Evolutionary conservation across 225 moss, liverwort and hornwort species (phyloP).

Genomic region (Ulota crispa): DNA sequence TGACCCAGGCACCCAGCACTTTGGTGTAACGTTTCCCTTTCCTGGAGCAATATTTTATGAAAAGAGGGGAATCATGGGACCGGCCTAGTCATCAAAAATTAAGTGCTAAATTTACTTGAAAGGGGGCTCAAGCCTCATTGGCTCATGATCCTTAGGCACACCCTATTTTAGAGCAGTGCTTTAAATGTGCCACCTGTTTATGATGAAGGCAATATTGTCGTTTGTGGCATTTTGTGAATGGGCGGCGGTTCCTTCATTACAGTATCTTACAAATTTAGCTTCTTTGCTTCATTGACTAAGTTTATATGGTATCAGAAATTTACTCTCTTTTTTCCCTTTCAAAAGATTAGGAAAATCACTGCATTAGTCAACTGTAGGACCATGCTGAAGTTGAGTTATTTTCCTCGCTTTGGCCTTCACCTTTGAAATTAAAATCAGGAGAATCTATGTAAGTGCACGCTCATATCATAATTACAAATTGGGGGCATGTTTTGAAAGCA

Average conservation of each 20-base stretch:
- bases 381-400: not conserved
- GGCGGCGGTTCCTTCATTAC: not conserved
- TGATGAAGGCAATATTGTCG: not conserved
- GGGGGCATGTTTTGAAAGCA: too few species aligned
- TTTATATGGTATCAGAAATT: not conserved
- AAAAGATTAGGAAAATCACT: not conserved
- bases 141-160: not conserved
- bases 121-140: too few species aligned
- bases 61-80: not conserved
- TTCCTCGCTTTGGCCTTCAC: not conserved
- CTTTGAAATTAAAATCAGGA: too few species aligned
- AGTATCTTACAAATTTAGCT: not conserved
- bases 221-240: not conserved
- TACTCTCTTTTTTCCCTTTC: fast-evolving
- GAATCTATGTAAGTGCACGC: too few species aligned
- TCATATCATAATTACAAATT: too few species aligned
- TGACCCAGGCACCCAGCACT: not conserved
- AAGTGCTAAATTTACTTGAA: not conserved
- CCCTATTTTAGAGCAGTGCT: not conserved
- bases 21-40: too few species aligned
- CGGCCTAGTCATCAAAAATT: not conserved
- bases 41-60: not conserved
- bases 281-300: not conserved
- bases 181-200: not conserved
- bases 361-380: not conserved